Percentiles rank a stretch among this genome's conserved stretches.
These are phyloP conservation scores for Fusarium transvaalense DNA, from an alignment of 2,329 filamentous ascomycete species.

Conservation along the genomic window DNA sequence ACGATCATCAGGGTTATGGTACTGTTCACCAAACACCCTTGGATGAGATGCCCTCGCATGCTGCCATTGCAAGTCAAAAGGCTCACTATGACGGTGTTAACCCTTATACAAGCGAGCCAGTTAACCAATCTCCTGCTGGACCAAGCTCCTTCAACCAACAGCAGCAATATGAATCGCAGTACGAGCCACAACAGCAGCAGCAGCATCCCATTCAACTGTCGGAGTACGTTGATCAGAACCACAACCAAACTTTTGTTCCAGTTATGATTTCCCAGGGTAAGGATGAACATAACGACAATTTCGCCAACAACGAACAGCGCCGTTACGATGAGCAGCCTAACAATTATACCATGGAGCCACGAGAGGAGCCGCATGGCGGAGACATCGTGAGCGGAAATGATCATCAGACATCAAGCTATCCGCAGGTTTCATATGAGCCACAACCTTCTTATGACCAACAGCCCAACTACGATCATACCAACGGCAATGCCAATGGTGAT, in stretches of 20 bases:
- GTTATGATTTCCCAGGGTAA: constrained; percentile 38
- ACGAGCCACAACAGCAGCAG: constrained; percentile 20
- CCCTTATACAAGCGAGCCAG: constrained; percentile 65
- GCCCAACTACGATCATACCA: constrained; percentile 19
- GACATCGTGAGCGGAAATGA: constrained; percentile 13
- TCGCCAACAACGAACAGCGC: constrained; percentile 14
- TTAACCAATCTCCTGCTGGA: constrained; percentile 43
- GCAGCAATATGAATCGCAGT: constrained; percentile 22
- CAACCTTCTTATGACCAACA: constrained; percentile 24
- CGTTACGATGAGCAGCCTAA: constrained; percentile 20
- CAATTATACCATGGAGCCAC: constrained; percentile 24
- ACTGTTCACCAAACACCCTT: constrained; percentile 60
- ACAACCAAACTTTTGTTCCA: constrained; percentile 38
- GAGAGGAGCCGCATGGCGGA: constrained; percentile 16
- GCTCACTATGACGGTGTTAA: constrained; percentile 69
- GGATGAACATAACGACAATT: constrained; percentile 19
- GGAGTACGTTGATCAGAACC: constrained; percentile 33
- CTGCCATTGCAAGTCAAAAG: constrained; percentile 63
- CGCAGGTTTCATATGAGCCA: constrained; percentile 24
- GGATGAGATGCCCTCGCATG: constrained; percentile 64
- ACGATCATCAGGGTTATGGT: constrained; percentile 58
- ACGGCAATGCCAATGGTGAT: constrained; percentile 30
- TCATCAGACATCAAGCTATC: constrained; percentile 13
- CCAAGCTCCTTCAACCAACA: constrained; percentile 28
- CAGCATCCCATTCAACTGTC: constrained; percentile 32